Base-by-base conservation (phyloP, 768 basidiomycete genomes). In the Ramaria rubella region DNA sequence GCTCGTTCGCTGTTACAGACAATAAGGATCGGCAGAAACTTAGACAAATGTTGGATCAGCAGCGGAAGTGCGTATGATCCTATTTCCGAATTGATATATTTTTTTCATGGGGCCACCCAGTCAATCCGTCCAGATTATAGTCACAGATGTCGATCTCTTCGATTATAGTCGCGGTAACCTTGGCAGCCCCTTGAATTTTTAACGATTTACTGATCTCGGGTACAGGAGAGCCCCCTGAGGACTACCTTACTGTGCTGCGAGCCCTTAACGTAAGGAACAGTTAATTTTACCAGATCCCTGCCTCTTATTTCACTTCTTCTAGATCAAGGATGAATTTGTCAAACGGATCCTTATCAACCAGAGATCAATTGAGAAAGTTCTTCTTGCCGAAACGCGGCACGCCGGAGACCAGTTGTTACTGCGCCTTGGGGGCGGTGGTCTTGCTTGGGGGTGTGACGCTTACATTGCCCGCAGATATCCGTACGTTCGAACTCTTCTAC, bases 291-390 rank as follows among this genome's bases (percentile, higher is more conserved):
- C n/a, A 14, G n/a, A 8, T 21, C 40, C 23, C 40, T 17, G 40
- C n/a, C 49, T 44, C 49, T 62, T 21, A 61, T 33, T 17, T 44
- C 24, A 46, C 30, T 43, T 53, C 51, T 59, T 56, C n/a, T 62
- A 97, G 93, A 76, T 95, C 59, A 76, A 80, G 14, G 76, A 95
- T 61, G 78, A 79, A 33, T 83, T 82, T 58, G 87, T 94, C 2
- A 73, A 83, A 27, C 89, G 93, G 50, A 76, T 94, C 31, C 68
- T 99, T 44, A 86, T 98, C 70, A 92, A 93, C 67, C 74, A 77
- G 50, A 71, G 73, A 21, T 72, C 68, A 44, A 89, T 96, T 49
- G 96, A 99, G 68, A 74, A 77, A 15, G 79, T 76, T 2, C 69
- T 92, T 8, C 76, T 98, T 21, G 82, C 87, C 0, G 65, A 63